phyloP scores from a whole-genome alignment of 495 filamentous ascomycete species.

The Aspergillus affinis region DNA sequence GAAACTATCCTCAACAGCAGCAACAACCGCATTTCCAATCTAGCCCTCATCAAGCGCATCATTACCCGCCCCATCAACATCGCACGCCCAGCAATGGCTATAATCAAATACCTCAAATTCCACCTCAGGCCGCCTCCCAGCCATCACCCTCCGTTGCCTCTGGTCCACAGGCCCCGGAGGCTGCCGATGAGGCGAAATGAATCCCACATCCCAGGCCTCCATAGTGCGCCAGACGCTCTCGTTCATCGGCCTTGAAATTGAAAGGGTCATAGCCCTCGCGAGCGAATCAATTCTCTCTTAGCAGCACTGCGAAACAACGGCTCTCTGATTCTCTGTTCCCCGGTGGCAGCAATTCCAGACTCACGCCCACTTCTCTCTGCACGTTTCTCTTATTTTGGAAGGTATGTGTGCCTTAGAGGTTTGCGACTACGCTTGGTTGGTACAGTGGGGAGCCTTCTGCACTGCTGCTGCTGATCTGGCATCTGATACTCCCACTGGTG shows the following conservation, averaged over 20 bases:
- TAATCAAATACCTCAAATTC: slow-evolving; percentile 52
- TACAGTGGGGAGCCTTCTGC: neutral
- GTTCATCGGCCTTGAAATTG: neutral
- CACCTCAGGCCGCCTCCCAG: slow-evolving; percentile 46
- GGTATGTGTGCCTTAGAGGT: neutral
- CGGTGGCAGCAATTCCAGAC: neutral
- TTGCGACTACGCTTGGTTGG: neutral
- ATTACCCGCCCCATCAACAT: slow-evolving; percentile 61
- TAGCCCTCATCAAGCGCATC: slow-evolving; percentile 65
- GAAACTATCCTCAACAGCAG: slow-evolving; percentile 49
- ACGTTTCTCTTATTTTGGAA: neutral
- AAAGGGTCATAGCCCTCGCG: neutral
- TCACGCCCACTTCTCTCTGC: neutral
- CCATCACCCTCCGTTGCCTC: slow-evolving; percentile 37
- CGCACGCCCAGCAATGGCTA: slow-evolving; percentile 60
- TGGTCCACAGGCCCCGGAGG: slow-evolving; percentile 43
- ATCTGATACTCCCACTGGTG: neutral
- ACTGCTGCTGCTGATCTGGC: neutral
- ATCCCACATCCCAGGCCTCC: slow-evolving; percentile 3
- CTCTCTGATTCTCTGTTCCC: neutral
- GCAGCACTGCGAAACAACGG: neutral
- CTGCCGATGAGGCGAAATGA: slow-evolving; percentile 60
- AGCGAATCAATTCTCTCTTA: neutral
- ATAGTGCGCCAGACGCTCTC: slow-evolving; percentile 5
- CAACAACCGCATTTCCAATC: slow-evolving; percentile 61